phyloP scores from a whole-genome alignment of 1,284 basidiomycete genomes.

The Pseudozyma thailandica region DNA sequence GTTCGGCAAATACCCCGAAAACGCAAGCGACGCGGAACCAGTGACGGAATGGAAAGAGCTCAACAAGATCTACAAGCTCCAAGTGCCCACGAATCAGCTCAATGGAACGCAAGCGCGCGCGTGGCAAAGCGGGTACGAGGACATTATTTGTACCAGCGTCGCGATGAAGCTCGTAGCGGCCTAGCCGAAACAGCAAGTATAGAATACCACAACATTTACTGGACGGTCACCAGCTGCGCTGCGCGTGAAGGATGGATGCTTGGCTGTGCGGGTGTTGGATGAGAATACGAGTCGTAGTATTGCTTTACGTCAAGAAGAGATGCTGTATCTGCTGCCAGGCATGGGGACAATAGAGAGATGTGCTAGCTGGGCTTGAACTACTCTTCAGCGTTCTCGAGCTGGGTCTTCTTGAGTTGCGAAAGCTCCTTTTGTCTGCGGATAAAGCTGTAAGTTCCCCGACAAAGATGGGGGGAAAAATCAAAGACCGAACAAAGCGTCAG shows the following conservation, averaged over 20 bases:
- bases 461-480: too few species aligned
- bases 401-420: slow-evolving; percentile 45
- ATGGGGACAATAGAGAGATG: background rate
- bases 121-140: slow-evolving; percentile 21
- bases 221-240: too few species aligned
- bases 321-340: background rate
- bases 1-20: slow-evolving; percentile 1
- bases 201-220: too few species aligned
- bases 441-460: slow-evolving; percentile 45
- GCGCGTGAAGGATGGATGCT: too few species aligned
- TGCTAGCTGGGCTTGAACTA: slow-evolving; percentile 2
- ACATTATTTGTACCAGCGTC: slow-evolving; percentile 46
- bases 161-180: slow-evolving; percentile 53
- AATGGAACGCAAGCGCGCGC: background rate
- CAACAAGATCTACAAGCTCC: slow-evolving; percentile 54
- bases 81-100: slow-evolving; percentile 23
- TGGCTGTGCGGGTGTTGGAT: too few species aligned
- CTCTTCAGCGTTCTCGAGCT: slow-evolving; percentile 33
- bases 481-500: background rate
- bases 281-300: too few species aligned
- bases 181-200: background rate
- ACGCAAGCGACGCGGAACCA: background rate
- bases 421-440: slow-evolving; percentile 56
- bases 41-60: slow-evolving; percentile 52
- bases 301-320: background rate